Conservation (phyloP, 768 basidiomycete genomes). For the Kwoniella shandongensis region DNA sequence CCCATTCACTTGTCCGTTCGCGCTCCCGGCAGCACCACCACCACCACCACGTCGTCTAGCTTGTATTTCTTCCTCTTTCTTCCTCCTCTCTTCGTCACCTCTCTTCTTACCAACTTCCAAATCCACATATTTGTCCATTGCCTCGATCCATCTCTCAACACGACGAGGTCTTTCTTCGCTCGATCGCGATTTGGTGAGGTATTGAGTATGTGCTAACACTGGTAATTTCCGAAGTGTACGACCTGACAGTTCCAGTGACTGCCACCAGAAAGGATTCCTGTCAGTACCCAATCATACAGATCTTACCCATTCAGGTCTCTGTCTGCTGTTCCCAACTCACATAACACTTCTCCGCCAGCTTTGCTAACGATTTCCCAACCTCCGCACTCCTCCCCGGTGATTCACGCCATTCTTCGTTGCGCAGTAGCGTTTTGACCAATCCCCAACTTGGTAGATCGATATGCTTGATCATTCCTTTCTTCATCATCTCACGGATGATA, state of each 20-base stretch:
- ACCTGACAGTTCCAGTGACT: constrained; percentile 74
- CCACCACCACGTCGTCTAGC: not conserved
- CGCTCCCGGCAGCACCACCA: not conserved
- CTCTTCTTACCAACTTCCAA: constrained; percentile 7
- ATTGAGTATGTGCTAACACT: constrained; percentile 82
- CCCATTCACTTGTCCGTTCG: not conserved
- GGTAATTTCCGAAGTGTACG: constrained; percentile 89
- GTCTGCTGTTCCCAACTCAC: no score
- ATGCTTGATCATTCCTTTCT: constrained; percentile 66
- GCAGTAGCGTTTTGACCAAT: not conserved
- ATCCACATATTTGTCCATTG: constrained; percentile 73
- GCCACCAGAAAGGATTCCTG: not conserved
- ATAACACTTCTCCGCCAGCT: constrained; percentile 73
- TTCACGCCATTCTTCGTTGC: constrained; percentile 17
- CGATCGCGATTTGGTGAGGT: constrained; percentile 59
- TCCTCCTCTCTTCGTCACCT: constrained; percentile 51
- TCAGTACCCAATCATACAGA: no score
- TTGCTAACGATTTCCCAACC: constrained; percentile 63
- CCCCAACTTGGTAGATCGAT: constrained; percentile 58
- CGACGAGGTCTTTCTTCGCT: constrained; percentile 52
- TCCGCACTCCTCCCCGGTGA: constrained; percentile 50
- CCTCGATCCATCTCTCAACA: constrained; percentile 75
- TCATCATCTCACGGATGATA: constrained; percentile 76
- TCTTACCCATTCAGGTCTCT: no score
- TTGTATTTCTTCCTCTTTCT: constrained; percentile 9